Evolutionary conservation across 2,329 filamentous ascomycete species (phyloP), one percentile per base, ranked within the genome.

Genomic region (Pyrenophora tritici-repentis): DNA sequence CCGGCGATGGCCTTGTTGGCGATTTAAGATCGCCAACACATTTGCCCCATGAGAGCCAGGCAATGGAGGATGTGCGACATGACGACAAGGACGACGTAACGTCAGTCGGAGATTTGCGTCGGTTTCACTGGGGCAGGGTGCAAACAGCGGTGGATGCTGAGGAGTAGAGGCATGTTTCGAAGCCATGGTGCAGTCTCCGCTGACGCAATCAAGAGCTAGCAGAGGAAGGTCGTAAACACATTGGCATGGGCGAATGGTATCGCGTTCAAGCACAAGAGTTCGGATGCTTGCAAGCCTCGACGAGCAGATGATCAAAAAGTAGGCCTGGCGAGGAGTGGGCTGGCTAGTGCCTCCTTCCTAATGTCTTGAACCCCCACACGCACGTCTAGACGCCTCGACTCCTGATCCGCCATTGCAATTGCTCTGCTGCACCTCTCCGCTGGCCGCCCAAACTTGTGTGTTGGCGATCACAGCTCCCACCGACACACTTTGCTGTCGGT

Each of bases 1-100:
- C 16, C 18, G 22, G 47, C 14, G 42, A 24, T 18, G 18, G 18
- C 18, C 18, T 18, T 18, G 5, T 18, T 18, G 18, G 18, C 18
- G 18, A 18, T 18, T 18, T 3, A 18, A 18, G 3, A 18, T 18
- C 3, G 18, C 18, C 18, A 18, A 18, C 18, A 18, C 18, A 18
- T 18, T 18, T 18, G 18, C 18, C 18, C 42, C 31, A 33, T 34
- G 43, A 29, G 14, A 16, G 4, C 18, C 33, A 37, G 29, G 24
- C 16, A 26, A 26, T 24, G 3, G 38, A 35, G 29, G 20, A 37
- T 18, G 44, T 47, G 35, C 47, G 33, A 45, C 42, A 42, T 51
- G 49, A 51, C 37, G 50, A 40, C 41, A 40, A 36, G 31, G 31
- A 38, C 45, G 50, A 45, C 45, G 50, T 44, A n/a, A 52, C 49